Conservation (phyloP, 768 basidiomycete genomes). For the Leccinum sublutescens region DNA sequence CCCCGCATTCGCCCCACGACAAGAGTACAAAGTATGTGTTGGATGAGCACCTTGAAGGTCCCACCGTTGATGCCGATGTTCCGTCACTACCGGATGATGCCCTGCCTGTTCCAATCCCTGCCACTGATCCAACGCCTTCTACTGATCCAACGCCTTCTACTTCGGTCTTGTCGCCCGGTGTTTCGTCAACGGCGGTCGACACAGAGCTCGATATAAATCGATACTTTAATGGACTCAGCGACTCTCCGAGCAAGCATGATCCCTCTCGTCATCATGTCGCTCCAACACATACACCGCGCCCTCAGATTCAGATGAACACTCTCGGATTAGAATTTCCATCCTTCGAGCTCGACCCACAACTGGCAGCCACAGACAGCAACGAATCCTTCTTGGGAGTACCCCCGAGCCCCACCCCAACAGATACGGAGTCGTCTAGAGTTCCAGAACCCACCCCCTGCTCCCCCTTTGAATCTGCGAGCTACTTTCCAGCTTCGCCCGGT, state of each 20-base stretch:
- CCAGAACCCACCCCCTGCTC: neutral
- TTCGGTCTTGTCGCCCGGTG: neutral
- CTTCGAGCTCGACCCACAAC: conserved; percentile 6
- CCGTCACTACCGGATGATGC: neutral
- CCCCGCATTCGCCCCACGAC: neutral
- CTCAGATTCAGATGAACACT: conserved; percentile 1
- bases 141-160: neutral
- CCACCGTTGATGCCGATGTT: neutral
- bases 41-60: neutral
- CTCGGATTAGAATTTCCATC: conserved; percentile 6
- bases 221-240: conserved; percentile 27
- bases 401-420: conserved; percentile 20
- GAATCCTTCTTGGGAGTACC: conserved; percentile 30
- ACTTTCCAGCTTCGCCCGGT: conserved; percentile 6
- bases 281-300: conserved; percentile 10
- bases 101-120: neutral
- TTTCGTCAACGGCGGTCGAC: conserved; percentile 8
- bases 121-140: neutral
- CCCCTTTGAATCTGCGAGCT: neutral
- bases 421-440: neutral
- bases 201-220: conserved; percentile 25
- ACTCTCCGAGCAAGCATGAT: conserved; percentile 18
- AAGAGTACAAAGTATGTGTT: neutral
- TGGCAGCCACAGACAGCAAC: conserved; percentile 4
- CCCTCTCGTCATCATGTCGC: neutral